These are phyloP conservation scores for Pyrenophora graminea DNA, from an alignment of 2,329 filamentous ascomycete genomes.

Conservation along the genomic window DNA sequence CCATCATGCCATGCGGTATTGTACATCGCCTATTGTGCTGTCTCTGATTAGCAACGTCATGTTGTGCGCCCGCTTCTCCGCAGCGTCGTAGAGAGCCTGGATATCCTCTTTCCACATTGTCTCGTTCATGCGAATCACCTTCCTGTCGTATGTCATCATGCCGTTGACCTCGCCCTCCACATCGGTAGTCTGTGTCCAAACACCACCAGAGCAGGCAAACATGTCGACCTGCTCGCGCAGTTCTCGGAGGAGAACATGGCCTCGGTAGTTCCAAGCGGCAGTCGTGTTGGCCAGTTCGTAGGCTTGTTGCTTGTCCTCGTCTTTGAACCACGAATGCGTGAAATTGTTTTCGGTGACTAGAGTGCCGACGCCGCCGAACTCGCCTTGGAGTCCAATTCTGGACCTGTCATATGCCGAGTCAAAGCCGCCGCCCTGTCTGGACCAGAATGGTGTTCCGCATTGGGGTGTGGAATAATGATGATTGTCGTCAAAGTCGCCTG, in stretches of 20 bases:
- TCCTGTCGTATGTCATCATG: constrained; percentile 69
- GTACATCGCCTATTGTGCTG: no score
- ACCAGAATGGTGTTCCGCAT: constrained; percentile 72
- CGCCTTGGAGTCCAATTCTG: constrained; percentile 70
- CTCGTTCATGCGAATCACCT: constrained; percentile 61
- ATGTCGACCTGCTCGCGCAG: constrained; percentile 55
- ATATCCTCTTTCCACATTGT: constrained; percentile 58
- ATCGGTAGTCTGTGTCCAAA: constrained; percentile 76
- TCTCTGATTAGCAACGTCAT: no score
- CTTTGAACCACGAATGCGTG: constrained; percentile 67
- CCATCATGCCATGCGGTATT: no score
- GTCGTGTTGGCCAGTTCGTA: constrained; percentile 67
- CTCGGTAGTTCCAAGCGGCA: constrained; percentile 69
- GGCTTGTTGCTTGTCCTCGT: constrained; percentile 62
- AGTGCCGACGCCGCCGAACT: constrained; percentile 71
- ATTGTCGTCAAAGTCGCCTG: constrained; percentile 69
- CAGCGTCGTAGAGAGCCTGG: no score
- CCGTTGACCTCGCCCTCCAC: constrained; percentile 77
- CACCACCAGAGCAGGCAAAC: constrained; percentile 67
- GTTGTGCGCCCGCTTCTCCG: no score
- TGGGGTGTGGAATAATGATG: constrained; percentile 74
- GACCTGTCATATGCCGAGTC: constrained; percentile 57
- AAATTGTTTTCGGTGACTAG: constrained; percentile 57
- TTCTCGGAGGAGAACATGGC: constrained; percentile 56
- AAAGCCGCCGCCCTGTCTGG: constrained; percentile 55